Base-by-base conservation (phyloP, 805 yeast genomes). In the Wickerhamiella allomyrinae region DNA sequence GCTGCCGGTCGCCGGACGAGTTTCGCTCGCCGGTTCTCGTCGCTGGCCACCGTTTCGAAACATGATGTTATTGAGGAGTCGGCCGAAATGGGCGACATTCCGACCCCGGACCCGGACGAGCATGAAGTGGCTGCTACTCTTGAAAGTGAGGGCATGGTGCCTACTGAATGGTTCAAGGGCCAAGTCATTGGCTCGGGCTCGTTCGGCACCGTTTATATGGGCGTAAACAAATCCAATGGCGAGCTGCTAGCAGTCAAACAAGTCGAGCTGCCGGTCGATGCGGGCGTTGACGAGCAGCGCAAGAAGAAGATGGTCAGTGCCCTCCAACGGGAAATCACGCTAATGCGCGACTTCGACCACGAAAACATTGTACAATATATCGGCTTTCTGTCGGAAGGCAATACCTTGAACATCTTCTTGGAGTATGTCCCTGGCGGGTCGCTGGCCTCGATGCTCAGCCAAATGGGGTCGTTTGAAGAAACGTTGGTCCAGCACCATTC, bases 211-310 rank as follows among this genome's bases (percentile, higher is more conserved):
- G 98, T 91, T 1, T 87, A 80, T 48, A 64, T 91, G 29, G 98
- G 96, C 0, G 76, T 91, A 77, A 84, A 87, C 57, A 81, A 94
- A 1, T 61, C 79, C 25, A 86, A 94, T 0, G 98, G 98, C 34
- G 97, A 86, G 57, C 67, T 91, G 40, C 84, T 89, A 94, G 98
- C 97, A 1, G 95, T 91, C 15, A 91, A 91, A 56, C 95, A 87
- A 58, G 95, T 91, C 1, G 80, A 79, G 37, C 57, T 87, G 14
- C 78, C 81, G 1, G 60, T 45, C 43, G 69, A 55, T 15, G 53
- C 49, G 27, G 51, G 48, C 15, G 57, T 46, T 37, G 63, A 53
- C 29, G 50, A 45, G 27, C 44, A 37, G 17, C 51, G 55, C 41
- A 41, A 45, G 23, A 45, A 44, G n/a, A 41, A 49, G 19, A 50